Conservation (phyloP, 495 filamentous ascomycete species). For the Xylaria cubensis region DNA sequence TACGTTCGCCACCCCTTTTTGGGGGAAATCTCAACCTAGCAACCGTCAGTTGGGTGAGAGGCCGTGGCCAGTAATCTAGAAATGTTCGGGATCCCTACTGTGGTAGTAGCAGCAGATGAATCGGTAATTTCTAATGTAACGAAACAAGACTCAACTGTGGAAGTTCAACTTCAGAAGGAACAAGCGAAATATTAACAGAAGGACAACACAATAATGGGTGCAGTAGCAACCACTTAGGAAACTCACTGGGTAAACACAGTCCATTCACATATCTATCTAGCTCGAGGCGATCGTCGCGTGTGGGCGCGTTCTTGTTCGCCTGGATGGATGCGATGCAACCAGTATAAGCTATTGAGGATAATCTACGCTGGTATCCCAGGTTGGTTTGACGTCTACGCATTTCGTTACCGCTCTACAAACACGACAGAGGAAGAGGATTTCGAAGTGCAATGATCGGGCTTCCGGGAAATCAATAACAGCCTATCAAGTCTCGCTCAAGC, state of each 20-base stretch:
- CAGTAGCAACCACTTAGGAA: background rate
- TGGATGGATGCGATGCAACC: slow-evolving; percentile 16
- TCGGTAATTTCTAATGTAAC: background rate
- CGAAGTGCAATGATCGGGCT: slow-evolving; percentile 13
- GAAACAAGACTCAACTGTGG: background rate
- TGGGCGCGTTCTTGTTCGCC: slow-evolving; percentile 7
- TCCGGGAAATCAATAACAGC: background rate
- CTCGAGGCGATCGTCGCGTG: slow-evolving; percentile 9
- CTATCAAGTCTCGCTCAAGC: slow-evolving; percentile 13
- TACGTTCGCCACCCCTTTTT: slow-evolving; percentile 8
- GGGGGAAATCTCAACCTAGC: background rate
- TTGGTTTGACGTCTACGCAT: background rate
- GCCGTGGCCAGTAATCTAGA: too few relatives aligned
- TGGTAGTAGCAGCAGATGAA: background rate
- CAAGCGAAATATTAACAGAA: background rate
- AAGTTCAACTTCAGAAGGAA: background rate
- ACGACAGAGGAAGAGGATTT: background rate
- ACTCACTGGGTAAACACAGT: background rate
- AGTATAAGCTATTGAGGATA: background rate
- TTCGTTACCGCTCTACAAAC: background rate
- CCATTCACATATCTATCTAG: background rate
- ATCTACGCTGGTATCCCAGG: background rate
- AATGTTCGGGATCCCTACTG: too few relatives aligned
- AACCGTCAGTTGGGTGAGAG: background rate
- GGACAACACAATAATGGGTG: background rate